Evolutionary conservation across 352 stramenopile genomes (phyloP).

Genomic region (Globisporangium camurandrum): DNA sequence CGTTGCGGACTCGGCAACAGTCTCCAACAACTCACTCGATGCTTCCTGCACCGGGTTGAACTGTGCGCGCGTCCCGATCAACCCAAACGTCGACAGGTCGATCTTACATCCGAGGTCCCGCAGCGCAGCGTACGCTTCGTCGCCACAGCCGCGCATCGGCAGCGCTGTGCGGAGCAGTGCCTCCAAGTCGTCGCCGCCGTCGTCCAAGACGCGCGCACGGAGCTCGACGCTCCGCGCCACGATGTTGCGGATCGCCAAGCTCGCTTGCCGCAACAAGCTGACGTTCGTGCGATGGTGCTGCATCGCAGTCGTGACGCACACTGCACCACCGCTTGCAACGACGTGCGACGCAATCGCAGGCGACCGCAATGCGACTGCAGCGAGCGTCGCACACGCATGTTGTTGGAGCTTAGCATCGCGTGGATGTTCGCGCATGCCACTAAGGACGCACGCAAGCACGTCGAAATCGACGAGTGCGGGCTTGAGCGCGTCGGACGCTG

Average conservation of each 20-base stretch:
- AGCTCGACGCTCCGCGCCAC: slow-evolving; percentile 54
- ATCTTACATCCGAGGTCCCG: slow-evolving; percentile 69
- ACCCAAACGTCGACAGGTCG: slow-evolving; percentile 50
- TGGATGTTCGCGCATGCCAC: slow-evolving; percentile 47
- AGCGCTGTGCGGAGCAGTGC: slow-evolving; percentile 52
- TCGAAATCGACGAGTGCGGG: slow-evolving; percentile 46
- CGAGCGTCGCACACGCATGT: slow-evolving; percentile 65
- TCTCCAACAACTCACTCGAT: slow-evolving; percentile 44
- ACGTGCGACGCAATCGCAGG: slow-evolving; percentile 51
- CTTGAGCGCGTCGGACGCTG: slow-evolving; percentile 67
- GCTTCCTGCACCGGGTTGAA: slow-evolving; percentile 67
- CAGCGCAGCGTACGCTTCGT: slow-evolving; percentile 73
- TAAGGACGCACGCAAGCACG: slow-evolving; percentile 37
- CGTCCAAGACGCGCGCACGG: slow-evolving; percentile 47
- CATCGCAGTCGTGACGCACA: slow-evolving; percentile 51
- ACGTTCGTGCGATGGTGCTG: slow-evolving; percentile 32
- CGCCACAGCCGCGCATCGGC: slow-evolving; percentile 53
- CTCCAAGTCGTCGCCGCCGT: slow-evolving; percentile 54
- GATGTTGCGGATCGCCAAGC: slow-evolving; percentile 76
- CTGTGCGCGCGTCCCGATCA: slow-evolving; percentile 18
- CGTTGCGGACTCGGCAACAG: slow-evolving; percentile 41
- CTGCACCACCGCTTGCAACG: slow-evolving; percentile 39
- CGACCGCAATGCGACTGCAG: slow-evolving; percentile 56
- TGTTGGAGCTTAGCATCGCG: slow-evolving; percentile 52
- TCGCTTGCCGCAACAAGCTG: slow-evolving; percentile 57